Evolutionary conservation across 257 asterid species (phyloP).

Genomic region (Solanum corneliomulleri): DNA sequence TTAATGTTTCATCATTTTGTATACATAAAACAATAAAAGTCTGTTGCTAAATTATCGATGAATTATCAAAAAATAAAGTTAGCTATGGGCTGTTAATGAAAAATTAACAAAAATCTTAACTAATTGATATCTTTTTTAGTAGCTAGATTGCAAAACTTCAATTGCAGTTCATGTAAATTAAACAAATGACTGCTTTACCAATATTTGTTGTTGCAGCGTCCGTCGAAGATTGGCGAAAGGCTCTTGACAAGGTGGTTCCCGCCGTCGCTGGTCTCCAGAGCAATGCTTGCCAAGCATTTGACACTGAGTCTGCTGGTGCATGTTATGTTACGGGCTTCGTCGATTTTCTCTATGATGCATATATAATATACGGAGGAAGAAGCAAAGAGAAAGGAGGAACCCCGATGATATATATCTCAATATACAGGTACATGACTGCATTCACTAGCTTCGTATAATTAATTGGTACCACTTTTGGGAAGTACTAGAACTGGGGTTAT

Average conservation of each 20-base stretch:
- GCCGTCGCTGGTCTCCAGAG: constrained; percentile 95
- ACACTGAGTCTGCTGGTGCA: constrained; percentile 86
- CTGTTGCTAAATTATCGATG: background rate
- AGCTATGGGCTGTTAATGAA: background rate
- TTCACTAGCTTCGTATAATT: background rate
- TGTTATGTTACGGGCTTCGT: constrained; percentile 81
- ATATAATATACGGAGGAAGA: background rate
- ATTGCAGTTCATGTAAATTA: background rate
- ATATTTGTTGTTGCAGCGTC: background rate
- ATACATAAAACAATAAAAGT: background rate
- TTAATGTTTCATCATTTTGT: background rate
- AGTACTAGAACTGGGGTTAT: background rate
- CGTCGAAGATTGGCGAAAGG: constrained; percentile 82
- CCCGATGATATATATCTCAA: background rate
- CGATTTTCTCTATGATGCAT: background rate
- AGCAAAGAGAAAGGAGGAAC: background rate
- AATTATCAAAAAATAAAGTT: background rate
- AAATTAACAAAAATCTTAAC: background rate
- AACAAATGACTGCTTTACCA: background rate
- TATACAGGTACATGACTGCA: background rate
- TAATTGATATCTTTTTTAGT: background rate
- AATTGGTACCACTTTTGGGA: background rate
- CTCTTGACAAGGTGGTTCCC: constrained; percentile 76
- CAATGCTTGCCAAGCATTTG: constrained; percentile 91
- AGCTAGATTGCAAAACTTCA: background rate